Conservation (phyloP, 306 rosid species). For the Hylodesmum podocarpum region DNA sequence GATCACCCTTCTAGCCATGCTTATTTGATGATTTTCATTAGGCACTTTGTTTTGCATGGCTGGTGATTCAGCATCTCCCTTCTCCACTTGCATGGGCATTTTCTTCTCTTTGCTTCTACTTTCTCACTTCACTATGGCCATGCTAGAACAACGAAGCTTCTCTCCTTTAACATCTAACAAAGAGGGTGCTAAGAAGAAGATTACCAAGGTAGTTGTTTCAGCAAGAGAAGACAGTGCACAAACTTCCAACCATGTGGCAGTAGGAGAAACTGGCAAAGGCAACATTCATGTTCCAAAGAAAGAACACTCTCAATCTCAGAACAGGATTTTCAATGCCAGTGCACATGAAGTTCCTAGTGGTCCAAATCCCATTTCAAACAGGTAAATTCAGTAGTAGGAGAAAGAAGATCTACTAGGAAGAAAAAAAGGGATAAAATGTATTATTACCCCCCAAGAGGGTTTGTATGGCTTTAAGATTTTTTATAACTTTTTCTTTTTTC, state of each 20-base stretch:
- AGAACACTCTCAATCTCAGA: conserved; percentile 26
- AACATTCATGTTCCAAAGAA: conserved; percentile 33
- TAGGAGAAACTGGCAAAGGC: not conserved
- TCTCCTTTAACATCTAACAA: conserved; percentile 15
- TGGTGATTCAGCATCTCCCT: conserved; percentile 36
- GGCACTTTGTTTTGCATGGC: conserved; percentile 56
- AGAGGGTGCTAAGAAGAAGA: conserved; percentile 28
- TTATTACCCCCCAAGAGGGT: not conserved
- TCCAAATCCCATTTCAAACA: conserved; percentile 81
- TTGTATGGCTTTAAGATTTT: conserved; percentile 34
- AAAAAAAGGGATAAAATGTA: not conserved
- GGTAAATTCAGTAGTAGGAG: conserved; percentile 40
- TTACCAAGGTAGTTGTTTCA: conserved; percentile 18
- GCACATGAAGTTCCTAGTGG: conserved; percentile 89
- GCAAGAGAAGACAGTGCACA: conserved; percentile 35
- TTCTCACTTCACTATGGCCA: conserved; percentile 45
- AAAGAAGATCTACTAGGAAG: conserved; percentile 9
- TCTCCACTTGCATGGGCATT: conserved; percentile 28
- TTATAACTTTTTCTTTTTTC: not conserved
- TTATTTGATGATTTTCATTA: conserved; percentile 34
- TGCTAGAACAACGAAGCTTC: conserved; percentile 6
- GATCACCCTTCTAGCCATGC: not conserved
- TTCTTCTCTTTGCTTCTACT: conserved; percentile 42
- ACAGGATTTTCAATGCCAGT: conserved; percentile 47
- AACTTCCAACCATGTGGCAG: conserved; percentile 24